A percentile compares a stretch with the other conserved stretches of the same genome.
These are phyloP conservation scores for Candida alai DNA, from an alignment of 805 yeast genomes.

Conservation along the genomic window DNA sequence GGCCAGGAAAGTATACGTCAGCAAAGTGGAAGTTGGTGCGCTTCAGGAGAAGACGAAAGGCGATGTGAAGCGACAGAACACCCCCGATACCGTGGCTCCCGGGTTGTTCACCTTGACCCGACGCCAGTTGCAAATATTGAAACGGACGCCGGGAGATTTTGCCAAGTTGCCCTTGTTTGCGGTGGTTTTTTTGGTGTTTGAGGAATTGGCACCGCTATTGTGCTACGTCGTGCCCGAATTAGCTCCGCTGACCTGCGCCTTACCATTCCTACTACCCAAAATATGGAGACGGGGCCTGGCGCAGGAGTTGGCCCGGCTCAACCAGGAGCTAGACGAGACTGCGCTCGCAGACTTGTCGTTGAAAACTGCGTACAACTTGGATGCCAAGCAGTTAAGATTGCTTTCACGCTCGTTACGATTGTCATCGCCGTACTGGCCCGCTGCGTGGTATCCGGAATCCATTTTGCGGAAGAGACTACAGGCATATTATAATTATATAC, in stretches of 20 bases:
- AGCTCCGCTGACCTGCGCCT: slow-evolving; percentile 55
- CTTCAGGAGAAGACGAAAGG: slow-evolving; percentile 9
- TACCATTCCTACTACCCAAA: slow-evolving; percentile 43
- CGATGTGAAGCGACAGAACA: neutral
- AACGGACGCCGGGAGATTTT: slow-evolving; percentile 49
- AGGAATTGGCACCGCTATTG: slow-evolving; percentile 51
- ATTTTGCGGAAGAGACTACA: slow-evolving; percentile 34
- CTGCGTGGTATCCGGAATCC: slow-evolving; percentile 33
- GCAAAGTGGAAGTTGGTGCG: slow-evolving; percentile 33
- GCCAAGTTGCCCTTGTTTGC: slow-evolving; percentile 53
- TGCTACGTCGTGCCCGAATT: slow-evolving; percentile 53
- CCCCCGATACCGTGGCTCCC: slow-evolving; percentile 1
- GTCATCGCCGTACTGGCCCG: slow-evolving; percentile 39
- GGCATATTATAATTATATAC: slow-evolving; percentile 39
- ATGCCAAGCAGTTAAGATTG: slow-evolving; percentile 32
- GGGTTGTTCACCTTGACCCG: slow-evolving; percentile 41
- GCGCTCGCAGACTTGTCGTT: slow-evolving; percentile 24
- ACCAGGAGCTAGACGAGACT: slow-evolving; percentile 5
- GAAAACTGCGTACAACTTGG: slow-evolving; percentile 47
- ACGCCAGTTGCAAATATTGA: slow-evolving; percentile 45
- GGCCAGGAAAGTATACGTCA: slow-evolving; percentile 33
- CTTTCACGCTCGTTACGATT: slow-evolving; percentile 35
- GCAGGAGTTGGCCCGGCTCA: slow-evolving; percentile 11
- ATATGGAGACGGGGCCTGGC: slow-evolving; percentile 23
- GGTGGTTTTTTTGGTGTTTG: slow-evolving; percentile 43